Base-by-base conservation (phyloP, 1,139 yeast species). In the Pichia sp. region DNA sequence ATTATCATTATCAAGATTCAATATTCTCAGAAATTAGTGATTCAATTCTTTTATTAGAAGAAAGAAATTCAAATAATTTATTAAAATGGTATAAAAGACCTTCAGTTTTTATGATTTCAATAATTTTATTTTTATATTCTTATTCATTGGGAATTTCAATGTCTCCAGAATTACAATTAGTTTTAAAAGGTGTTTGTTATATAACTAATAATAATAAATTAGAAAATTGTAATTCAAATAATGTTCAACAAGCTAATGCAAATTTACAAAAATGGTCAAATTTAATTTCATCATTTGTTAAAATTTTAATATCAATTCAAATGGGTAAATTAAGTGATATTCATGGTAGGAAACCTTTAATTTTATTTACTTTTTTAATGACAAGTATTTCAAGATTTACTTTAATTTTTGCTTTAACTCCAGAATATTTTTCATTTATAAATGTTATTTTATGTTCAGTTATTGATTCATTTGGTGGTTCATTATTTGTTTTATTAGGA, bases 301-400 rank as follows among this genome's bases (percentile, higher is more conserved):
- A 67, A 56, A 62, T 74, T 40, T 47, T 73, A 6, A 74, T 75
- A 3, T 65, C 73, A 53, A 73, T 75, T 3, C 73, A 75, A 54
- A 61, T 80, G 9, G 87, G 88, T 0, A 74, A 77, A n/a, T 58
- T 78, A 34, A 79, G 87, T 4, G 94, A 86, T 63, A 67, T 74
- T 40, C 69, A 74, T 52, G 95, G 95, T 0, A 68, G 94, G 43
- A 76, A 71, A 52, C 68, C 79, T 34, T 54, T 81, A 26, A 55
- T 75, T 5, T 41, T 74, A 5, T 67, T 69, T 50, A 60, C 71
- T 27, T 57, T 66, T 2, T 28, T 55, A 3, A 50, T 68, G 25
- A 50, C 66, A 2, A 42, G 70, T 10, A 4, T 63, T 7, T 67
- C 72, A 0, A 62, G 64, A 47, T 10, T 61, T 2, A 44, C 67